Evolutionary conservation across 2,329 filamentous ascomycete genomes (phyloP).

Genomic region (Trichophyton schoenleinii): DNA sequence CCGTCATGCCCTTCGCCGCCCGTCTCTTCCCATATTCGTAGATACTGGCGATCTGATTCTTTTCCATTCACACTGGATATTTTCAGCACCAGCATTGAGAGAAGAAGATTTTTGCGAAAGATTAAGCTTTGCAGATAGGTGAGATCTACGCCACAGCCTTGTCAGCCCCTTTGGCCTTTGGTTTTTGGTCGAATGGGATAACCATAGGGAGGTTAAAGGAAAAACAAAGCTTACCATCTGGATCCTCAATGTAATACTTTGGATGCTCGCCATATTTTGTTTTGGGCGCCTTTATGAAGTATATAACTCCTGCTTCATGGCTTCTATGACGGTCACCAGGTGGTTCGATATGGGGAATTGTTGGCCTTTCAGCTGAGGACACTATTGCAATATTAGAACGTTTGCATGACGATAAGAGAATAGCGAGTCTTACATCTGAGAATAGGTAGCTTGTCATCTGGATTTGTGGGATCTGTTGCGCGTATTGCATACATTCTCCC

Average conservation of each 20-base stretch:
- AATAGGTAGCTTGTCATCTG: background rate
- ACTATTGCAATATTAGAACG: conserved; percentile 5
- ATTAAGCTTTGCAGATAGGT: conserved; percentile 10
- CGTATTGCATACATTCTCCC: conserved; percentile 6
- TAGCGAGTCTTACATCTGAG: background rate
- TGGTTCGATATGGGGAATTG: conserved; percentile 13
- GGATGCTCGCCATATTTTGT: conserved; percentile 10
- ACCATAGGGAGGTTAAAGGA: background rate
- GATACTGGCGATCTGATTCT: conserved; percentile 12
- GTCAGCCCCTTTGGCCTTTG: background rate
- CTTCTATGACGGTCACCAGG: conserved; percentile 6
- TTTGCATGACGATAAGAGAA: background rate
- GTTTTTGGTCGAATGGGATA: no score
- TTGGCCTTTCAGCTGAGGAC: conserved; percentile 7
- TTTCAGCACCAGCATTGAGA: conserved; percentile 9
- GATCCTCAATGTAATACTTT: conserved; percentile 10
- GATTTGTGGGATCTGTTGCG: background rate
- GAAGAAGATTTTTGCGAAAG: conserved; percentile 10
- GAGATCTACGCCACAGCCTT: conserved; percentile 4
- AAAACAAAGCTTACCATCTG: background rate
- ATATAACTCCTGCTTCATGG: conserved; percentile 7
- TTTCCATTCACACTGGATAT: conserved; percentile 7
- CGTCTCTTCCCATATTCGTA: conserved; percentile 9
- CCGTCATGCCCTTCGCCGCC: background rate
- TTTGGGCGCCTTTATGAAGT: conserved; percentile 10